Evolutionary conservation across 2,329 filamentous ascomycete species (phyloP).

Genomic region (Coniochaeta sp.): DNA sequence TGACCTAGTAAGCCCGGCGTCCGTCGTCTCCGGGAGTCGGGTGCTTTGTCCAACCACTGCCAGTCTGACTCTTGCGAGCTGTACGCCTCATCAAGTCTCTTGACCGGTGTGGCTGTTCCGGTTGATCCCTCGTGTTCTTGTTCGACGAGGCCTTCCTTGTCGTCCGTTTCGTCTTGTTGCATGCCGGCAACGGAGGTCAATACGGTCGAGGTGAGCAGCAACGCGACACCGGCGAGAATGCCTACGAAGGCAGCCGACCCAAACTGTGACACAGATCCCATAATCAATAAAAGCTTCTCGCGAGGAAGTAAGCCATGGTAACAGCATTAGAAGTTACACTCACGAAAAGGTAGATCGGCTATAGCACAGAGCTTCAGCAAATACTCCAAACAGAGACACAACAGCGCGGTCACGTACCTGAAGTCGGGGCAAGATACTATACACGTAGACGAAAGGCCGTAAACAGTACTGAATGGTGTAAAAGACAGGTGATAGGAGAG

Average conservation of each 20-base stretch:
- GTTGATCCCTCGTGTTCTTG: conserved; percentile 11
- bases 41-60: conserved; percentile 23
- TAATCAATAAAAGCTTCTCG: background rate
- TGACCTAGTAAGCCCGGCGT: conserved; percentile 48
- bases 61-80: conserved; percentile 28
- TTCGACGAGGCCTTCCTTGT: conserved; percentile 1
- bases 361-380: background rate
- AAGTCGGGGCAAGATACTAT: conserved; percentile 18
- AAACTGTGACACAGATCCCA: conserved; percentile 28
- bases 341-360: conserved; percentile 37
- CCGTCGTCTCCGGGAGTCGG: conserved; percentile 27
- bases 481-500: conserved; percentile 27
- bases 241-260: conserved; percentile 62
- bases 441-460: conserved; percentile 17
- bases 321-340: conserved; percentile 7
- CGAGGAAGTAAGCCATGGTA: background rate
- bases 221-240: conserved; percentile 49
- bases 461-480: conserved; percentile 21
- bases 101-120: background rate
- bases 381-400: background rate
- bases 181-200: conserved; percentile 44
- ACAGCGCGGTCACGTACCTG: conserved; percentile 20
- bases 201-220: conserved; percentile 49
- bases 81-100: conserved; percentile 8
- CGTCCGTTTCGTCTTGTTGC: conserved; percentile 9